Conservation (phyloP, 352 stramenopile species). For the Phytophthora citricola region DNA sequence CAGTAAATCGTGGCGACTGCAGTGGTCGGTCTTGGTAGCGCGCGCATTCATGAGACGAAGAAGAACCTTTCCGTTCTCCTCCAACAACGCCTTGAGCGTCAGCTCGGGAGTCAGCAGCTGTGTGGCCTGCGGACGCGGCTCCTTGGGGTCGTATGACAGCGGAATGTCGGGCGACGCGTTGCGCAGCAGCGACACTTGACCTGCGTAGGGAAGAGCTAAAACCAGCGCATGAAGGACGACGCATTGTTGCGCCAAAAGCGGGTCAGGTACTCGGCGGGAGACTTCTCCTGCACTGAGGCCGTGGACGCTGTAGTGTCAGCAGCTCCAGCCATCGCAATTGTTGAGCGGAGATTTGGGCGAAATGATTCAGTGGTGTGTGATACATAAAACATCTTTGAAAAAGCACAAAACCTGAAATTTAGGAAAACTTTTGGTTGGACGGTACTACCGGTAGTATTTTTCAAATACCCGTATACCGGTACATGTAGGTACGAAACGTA, state of each 20-base stretch:
- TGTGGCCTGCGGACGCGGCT: slow-evolving; percentile 53
- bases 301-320: neutral
- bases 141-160: slow-evolving; percentile 57
- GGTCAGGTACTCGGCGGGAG: slow-evolving; percentile 60
- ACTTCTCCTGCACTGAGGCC: slow-evolving; percentile 29
- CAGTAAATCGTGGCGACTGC: slow-evolving; percentile 75
- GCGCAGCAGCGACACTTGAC: slow-evolving; percentile 76
- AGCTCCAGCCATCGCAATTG: slow-evolving; percentile 42
- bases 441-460: too few relatives aligned
- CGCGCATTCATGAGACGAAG: slow-evolving; percentile 81
- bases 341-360: too few relatives aligned
- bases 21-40: slow-evolving; percentile 71
- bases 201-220: slow-evolving; percentile 78
- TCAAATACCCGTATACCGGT: too few relatives aligned
- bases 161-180: slow-evolving; percentile 86
- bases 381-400: too few relatives aligned
- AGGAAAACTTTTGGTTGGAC: too few relatives aligned
- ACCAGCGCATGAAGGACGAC: slow-evolving; percentile 87
- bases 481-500: too few relatives aligned
- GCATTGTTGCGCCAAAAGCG: slow-evolving; percentile 81
- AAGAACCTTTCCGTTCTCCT: slow-evolving; percentile 83
- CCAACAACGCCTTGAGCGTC: slow-evolving; percentile 72
- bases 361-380: too few relatives aligned
- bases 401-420: too few relatives aligned
- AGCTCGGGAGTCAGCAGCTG: slow-evolving; percentile 81